Conservation (phyloP, 257 asterid species). For the Solanum chilense region DNA sequence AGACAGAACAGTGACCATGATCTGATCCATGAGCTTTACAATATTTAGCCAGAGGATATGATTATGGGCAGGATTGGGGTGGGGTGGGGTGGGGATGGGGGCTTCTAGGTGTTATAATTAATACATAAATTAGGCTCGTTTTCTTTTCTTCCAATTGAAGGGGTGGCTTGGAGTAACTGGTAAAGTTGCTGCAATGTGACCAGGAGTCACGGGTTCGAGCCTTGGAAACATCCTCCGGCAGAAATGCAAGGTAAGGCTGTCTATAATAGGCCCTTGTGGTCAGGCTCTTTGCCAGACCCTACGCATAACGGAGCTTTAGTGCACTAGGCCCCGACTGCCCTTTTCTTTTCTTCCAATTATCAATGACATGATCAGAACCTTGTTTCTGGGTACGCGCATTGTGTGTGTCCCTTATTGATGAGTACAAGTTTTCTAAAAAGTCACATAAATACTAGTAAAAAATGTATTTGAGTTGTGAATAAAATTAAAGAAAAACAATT, state of each 20-base stretch:
- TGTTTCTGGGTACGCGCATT: not conserved
- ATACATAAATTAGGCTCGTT: not conserved
- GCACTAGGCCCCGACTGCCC: no score
- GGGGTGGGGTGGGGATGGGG: no score
- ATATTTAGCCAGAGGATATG: not conserved
- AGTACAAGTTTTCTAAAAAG: not conserved
- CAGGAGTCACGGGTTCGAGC: no score
- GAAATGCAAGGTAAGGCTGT: no score
- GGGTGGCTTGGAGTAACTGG: no score
- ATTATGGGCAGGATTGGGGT: not conserved
- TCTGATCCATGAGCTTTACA: not conserved
- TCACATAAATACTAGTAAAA: not conserved
- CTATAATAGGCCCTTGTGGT: no score
- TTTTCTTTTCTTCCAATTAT: not conserved
- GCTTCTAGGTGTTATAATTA: not conserved
- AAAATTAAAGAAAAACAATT: not conserved
- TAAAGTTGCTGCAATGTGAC: no score
- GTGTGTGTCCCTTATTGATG: not conserved
- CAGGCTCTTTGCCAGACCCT: no score
- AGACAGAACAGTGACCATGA: not conserved
- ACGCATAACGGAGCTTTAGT: no score
- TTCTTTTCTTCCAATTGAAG: no score
- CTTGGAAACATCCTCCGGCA: no score
- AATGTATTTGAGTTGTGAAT: not conserved
- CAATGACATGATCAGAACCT: not conserved